Conservation (phyloP, 164 flowering plant species). For the Amborella trichopoda region DNA sequence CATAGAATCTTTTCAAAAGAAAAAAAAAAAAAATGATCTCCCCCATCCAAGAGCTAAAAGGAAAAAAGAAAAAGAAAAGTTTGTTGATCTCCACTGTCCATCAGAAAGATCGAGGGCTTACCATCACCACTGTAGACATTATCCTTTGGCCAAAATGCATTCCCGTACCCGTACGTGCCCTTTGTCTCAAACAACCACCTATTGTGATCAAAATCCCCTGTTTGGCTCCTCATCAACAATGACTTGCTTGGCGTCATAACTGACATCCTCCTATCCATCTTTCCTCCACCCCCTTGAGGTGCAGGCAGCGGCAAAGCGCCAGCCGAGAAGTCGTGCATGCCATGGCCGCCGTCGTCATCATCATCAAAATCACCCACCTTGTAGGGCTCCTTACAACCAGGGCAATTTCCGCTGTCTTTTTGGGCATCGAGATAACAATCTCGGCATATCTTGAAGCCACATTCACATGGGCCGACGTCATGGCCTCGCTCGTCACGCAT, state of each 20-base stretch:
- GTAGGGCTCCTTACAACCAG: conserved; percentile 66
- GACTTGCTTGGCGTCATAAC: conserved; percentile 36
- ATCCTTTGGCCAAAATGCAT: conserved; percentile 56
- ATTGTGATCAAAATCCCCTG: conserved; percentile 72
- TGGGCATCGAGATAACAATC: conserved; percentile 64
- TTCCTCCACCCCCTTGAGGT: conserved; percentile 8
- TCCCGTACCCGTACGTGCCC: conserved; percentile 75
- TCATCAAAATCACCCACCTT: conserved; percentile 39
- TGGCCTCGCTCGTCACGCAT: conserved; percentile 56
- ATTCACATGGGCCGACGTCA: conserved; percentile 52
- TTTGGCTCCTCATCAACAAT: conserved; percentile 37
- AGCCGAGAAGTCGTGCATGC: neutral
- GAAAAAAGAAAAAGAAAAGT: too few relatives aligned
- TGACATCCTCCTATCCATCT: conserved; percentile 34
- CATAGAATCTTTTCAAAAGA: too few relatives aligned
- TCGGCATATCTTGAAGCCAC: conserved; percentile 70
- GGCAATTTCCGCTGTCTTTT: conserved; percentile 47
- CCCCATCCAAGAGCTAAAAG: too few relatives aligned
- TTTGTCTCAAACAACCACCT: conserved; percentile 70
- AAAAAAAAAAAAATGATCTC: too few relatives aligned
- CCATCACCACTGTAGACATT: conserved; percentile 27
- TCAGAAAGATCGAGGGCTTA: too few relatives aligned
- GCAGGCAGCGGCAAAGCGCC: conserved; percentile 44
- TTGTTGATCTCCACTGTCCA: too few relatives aligned
- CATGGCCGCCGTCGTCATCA: neutral